Evolutionary conservation across 2,329 filamentous ascomycete genomes (phyloP), one percentile per base, ranked within the genome.

Genomic region (Xylariomycetidae sp.): DNA sequence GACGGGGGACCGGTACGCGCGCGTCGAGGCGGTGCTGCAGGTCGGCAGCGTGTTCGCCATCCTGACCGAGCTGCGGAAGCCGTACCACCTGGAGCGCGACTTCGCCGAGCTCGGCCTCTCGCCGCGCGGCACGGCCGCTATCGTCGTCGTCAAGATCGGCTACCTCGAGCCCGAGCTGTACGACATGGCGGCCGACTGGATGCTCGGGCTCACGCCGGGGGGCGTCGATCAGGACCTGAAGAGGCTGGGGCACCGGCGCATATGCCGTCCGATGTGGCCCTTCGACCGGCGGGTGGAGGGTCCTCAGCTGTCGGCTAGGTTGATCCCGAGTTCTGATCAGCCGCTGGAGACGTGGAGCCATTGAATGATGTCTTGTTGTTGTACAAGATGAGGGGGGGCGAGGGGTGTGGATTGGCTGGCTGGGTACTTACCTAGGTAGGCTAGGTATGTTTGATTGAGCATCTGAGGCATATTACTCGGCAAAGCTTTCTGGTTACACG

Each of bases 101-200:
- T 74, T 75, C 41, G 68, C 62, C 0, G 64, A 67, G 3, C 58
- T 75, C 1, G 37, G 64, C 27, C 61, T 76, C 1, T 29, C 51
- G 7, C 70, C 70, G 2, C 61, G 69, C 2, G n/a, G n/a, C n/a
- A 44, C 57, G 4, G 62, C 64, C 1, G 67, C 71, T 40, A 63
- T 75, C 15, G 69, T 74, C 1, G 63, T 75, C 27, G 69, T 74
- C 16, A 74, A 75, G 50, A 75, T 75, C 27, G 71, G 71, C 12
- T 76, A 74, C 36, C 50, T 76, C 2, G 71, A 75, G 45, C 71
- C 71, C 4, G 64, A 75, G 44, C 52, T 74, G 4, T 72, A 71
- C 38, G 62, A 63, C 31, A 75, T 75, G 70, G 64, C 70, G 1
- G 57, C 57, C 6, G 69, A 67, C 33, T 75, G 70, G 71, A 72